These are phyloP conservation scores for Fusarium guadeloupense DNA, from an alignment of 2,329 filamentous ascomycete genomes.

Conservation along the genomic window DNA sequence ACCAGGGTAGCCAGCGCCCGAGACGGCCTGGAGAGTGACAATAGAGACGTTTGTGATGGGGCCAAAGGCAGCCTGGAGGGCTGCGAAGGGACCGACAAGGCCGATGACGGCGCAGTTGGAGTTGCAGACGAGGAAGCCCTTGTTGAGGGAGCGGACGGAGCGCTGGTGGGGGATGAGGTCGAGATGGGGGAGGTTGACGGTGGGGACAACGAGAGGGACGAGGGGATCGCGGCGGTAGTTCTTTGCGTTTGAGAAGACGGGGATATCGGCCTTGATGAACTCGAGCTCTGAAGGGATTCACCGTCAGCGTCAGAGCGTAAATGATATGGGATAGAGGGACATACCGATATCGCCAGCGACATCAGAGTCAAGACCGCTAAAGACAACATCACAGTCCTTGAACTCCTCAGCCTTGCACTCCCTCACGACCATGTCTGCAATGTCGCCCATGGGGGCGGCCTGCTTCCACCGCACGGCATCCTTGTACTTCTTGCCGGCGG, in stretches of 20 bases:
- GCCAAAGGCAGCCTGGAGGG: constrained; percentile 86
- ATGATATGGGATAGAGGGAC: constrained; percentile 43
- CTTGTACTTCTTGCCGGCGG: constrained; percentile 92
- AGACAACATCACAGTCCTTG: constrained; percentile 89
- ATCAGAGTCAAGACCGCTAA: constrained; percentile 91
- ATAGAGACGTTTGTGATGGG: constrained; percentile 79
- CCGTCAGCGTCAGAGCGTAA: background rate
- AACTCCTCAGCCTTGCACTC: constrained; percentile 87
- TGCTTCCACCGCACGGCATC: constrained; percentile 98
- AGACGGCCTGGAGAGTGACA: constrained; percentile 94
- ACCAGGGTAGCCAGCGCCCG: constrained; percentile 89
- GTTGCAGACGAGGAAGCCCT: constrained; percentile 96
- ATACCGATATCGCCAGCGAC: constrained; percentile 90
- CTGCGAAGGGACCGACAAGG: constrained; percentile 92
- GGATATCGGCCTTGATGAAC: constrained; percentile 86
- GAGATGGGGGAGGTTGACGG: constrained; percentile 90
- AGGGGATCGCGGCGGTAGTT: constrained; percentile 93
- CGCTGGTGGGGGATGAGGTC: constrained; percentile 90
- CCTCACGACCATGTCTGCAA: constrained; percentile 84
- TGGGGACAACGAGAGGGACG: constrained; percentile 93
- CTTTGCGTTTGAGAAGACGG: constrained; percentile 97
- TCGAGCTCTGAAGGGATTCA: constrained; percentile 73
- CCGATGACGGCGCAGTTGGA: constrained; percentile 98
- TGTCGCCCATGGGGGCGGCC: constrained; percentile 78
- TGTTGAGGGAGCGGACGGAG: constrained; percentile 73